Evolutionary conservation across 2,329 filamentous ascomycete genomes (phyloP).

Genomic region (Coniochaeta prunicola): DNA sequence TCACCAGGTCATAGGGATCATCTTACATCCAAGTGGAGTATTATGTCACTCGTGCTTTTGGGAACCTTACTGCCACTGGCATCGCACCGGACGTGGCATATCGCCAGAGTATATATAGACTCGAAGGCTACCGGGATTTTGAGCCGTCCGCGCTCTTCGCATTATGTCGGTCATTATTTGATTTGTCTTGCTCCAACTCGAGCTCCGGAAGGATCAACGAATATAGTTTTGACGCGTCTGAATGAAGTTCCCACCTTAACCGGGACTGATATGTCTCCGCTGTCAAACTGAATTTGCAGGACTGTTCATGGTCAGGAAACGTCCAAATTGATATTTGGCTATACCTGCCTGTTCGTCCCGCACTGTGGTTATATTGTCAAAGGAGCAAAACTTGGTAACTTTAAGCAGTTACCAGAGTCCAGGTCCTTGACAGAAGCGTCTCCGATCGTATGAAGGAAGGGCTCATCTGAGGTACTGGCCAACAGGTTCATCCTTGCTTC

Average conservation of each 20-base stretch:
- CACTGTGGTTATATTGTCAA: too few species aligned
- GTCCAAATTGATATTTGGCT: too few species aligned
- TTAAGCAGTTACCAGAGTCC: too few species aligned
- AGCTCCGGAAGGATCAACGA: background rate
- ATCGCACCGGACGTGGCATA: background rate
- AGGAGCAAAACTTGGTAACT: too few species aligned
- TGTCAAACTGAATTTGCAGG: too few species aligned
- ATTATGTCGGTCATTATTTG: background rate
- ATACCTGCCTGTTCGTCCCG: too few species aligned
- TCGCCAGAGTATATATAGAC: background rate
- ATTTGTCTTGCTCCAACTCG: background rate
- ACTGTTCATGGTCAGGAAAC: too few species aligned
- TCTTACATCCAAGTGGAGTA: background rate
- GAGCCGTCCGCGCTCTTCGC: background rate
- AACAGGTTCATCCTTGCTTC: too few species aligned
- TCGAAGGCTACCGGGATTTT: background rate
- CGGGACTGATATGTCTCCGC: background rate
- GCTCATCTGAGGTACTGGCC: too few species aligned
- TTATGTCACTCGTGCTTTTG: background rate
- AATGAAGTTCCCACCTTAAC: background rate
- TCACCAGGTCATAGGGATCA: background rate
- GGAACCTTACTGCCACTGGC: background rate
- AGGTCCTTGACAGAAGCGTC: too few species aligned
- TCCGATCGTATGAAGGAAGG: too few species aligned
- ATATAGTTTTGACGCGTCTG: background rate